Percentiles rank a stretch among this genome's conserved stretches.
phyloP scores from a whole-genome alignment of 768 basidiomycete species.

The Lactifluus volemus region DNA sequence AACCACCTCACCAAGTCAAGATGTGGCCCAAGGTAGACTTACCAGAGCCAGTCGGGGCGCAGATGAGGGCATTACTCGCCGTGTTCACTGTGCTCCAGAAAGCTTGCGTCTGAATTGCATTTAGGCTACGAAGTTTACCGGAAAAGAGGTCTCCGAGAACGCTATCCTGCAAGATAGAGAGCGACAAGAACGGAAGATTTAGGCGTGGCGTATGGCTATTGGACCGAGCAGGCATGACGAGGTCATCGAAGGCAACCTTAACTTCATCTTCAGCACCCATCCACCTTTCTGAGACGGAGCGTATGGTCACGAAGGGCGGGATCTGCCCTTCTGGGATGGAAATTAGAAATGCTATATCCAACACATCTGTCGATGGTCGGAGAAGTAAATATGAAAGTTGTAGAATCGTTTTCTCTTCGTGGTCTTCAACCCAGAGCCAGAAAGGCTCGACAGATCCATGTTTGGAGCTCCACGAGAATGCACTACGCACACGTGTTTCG shows the following conservation, averaged over 20 bases:
- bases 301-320: constrained; percentile 61
- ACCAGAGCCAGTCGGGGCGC: constrained; percentile 73
- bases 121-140: constrained; percentile 48
- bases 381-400: constrained; percentile 70
- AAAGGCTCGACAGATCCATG: constrained; percentile 81
- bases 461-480: constrained; percentile 75
- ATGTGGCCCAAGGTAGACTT: constrained; percentile 70
- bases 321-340: constrained; percentile 51
- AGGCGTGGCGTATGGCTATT: constrained; percentile 52
- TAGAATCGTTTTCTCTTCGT: constrained; percentile 69
- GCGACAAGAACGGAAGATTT: constrained; percentile 65
- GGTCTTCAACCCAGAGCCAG: constrained; percentile 94
- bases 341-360: constrained; percentile 74
- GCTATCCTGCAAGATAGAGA: constrained; percentile 42
- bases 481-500: constrained; percentile 47
- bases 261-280: constrained; percentile 80
- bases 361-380: constrained; percentile 47
- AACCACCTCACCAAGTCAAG: constrained; percentile 56
- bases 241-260: constrained; percentile 48
- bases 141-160: constrained; percentile 39
- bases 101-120: constrained; percentile 81
- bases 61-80: constrained; percentile 56
- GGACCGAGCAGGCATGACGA: constrained; percentile 67
- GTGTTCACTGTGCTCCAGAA: constrained; percentile 78
- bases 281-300: constrained; percentile 87